A percentile compares a stretch with the other conserved stretches of the same genome.
These are phyloP conservation scores for Psophocarpus tetragonolobus DNA, from an alignment of 306 rosid species.

Conservation along the genomic window DNA sequence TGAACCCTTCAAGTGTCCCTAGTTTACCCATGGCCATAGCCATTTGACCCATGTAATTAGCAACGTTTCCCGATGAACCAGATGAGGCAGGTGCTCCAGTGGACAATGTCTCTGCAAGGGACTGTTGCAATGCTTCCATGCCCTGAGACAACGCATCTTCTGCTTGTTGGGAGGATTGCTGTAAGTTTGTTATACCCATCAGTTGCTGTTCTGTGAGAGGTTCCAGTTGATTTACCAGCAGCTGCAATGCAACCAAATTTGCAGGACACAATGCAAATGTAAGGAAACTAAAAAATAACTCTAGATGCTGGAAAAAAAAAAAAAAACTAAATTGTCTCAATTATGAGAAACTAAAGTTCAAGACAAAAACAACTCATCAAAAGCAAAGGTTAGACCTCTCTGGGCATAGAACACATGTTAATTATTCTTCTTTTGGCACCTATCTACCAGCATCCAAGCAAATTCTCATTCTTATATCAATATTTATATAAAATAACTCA, in stretches of 20 bases:
- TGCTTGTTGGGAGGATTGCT: slow-evolving; percentile 88
- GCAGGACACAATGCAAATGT: background rate
- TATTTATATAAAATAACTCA: no score
- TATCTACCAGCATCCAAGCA: no score
- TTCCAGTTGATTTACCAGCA: slow-evolving; percentile 79
- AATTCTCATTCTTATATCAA: no score
- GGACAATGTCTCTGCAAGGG: slow-evolving; percentile 73
- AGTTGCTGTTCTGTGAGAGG: slow-evolving; percentile 90
- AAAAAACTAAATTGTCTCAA: background rate
- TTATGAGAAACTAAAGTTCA: background rate
- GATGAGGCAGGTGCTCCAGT: slow-evolving; percentile 68
- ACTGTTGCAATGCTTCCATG: slow-evolving; percentile 92
- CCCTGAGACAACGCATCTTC: slow-evolving; percentile 97
- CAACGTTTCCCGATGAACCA: slow-evolving; percentile 76
- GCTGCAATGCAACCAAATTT: slow-evolving; percentile 61
- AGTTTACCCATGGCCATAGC: slow-evolving; percentile 94
- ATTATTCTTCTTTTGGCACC: no score
- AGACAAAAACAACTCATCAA: background rate
- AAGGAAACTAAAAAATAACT: background rate
- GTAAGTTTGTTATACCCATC: slow-evolving; percentile 70
- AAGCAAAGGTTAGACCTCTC: no score
- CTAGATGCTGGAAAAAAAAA: background rate
- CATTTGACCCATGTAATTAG: slow-evolving; percentile 94
- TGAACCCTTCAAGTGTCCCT: slow-evolving; percentile 81
- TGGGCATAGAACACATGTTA: no score